phyloP scores from a whole-genome alignment of 1,284 basidiomycete genomes.

The Neolentinus lepideus region DNA sequence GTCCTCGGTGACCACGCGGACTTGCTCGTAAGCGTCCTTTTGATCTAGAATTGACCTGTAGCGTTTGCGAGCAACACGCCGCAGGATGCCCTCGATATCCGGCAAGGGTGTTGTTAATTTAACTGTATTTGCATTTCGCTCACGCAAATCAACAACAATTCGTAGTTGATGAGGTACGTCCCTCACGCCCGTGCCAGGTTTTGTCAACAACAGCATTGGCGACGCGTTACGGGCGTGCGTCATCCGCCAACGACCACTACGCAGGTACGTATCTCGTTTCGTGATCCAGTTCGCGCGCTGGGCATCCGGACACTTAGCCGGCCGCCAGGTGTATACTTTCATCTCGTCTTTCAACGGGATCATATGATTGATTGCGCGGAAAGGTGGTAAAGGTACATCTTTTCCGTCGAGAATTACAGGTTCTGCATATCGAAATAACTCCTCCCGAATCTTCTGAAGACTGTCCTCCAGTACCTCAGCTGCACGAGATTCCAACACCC shows the following conservation, averaged over 20 bases:
- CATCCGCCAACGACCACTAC: constrained; percentile 22
- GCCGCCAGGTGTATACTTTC: constrained; percentile 22
- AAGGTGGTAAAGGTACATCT: constrained; percentile 21
- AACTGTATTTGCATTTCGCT: constrained; percentile 25
- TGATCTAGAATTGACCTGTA: constrained; percentile 21
- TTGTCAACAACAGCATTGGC: constrained; percentile 27
- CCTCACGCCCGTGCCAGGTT: constrained; percentile 19
- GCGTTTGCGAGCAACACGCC: constrained; percentile 13
- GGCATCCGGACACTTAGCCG: constrained; percentile 24
- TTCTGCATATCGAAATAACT: constrained; percentile 13
- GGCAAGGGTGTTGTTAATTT: constrained; percentile 28
- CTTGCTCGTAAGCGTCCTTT: constrained; percentile 27
- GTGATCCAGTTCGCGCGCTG: constrained; percentile 18
- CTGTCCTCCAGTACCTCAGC: constrained; percentile 12
- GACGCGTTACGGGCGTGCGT: constrained; percentile 19
- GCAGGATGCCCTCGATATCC: constrained; percentile 24
- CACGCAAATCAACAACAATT: constrained; percentile 25
- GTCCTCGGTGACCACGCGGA: constrained; percentile 20
- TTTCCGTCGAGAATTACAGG: constrained; percentile 19
- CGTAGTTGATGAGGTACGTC: constrained; percentile 16
- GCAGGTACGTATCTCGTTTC: constrained; percentile 22
- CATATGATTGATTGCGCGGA: constrained; percentile 28
- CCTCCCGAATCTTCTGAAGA: constrained; percentile 10
- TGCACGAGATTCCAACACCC: constrained; percentile 8
- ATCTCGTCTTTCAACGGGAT: constrained; percentile 29